Evolutionary conservation across 441 rosid genomes (phyloP), one percentile per base, ranked within the genome.

Genomic region (Dalechampia spathulata): DNA sequence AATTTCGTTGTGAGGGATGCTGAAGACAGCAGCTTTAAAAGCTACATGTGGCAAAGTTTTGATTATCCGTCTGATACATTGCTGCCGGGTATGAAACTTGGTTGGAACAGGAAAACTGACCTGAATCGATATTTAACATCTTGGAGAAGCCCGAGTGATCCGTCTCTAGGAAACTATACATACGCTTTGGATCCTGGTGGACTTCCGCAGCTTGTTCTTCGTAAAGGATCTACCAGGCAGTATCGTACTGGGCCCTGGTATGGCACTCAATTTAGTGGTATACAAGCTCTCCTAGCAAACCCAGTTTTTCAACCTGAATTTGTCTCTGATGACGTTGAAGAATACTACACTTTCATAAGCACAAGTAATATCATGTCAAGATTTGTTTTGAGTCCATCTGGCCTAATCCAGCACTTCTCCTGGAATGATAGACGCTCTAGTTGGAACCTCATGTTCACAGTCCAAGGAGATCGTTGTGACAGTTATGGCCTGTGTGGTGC

Each of bases 221-320:
- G 60, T 63, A 69, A 58, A 37, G 57, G 60, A 32, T 66, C 64
- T 20, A 20, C 14, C 2, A 49, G 15, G 41, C 40, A 6, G 28
- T 86, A 71, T 68, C 71, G 88, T 21, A 78, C 80, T 54, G 90
- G 94, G n/a, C 84, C 87, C 1, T 86, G 94, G 94, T 75, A 79
- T 43, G 90, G 94, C 12, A 7, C 74, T n/a, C 58, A 74, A 38
- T 83, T 81, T 63, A 81, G 94, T 40, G 94, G 86, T 38, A 73
- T 81, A 40, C 90, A 84, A 27, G 80, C 76, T 51, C 79, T 83
- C 76, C 19, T 62, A 50, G 73, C 85, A 5, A 55, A 69, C 2
- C 55, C 58, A 32, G 58, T 72, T 53, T 71, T 86, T 22, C 20
- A 42, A 8, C 82, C 82, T 50, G 53, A 41, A 5, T 86, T 86